Evolutionary conservation across 441 rosid species (phyloP).

Genomic region (Gossypium schwendimanii): DNA sequence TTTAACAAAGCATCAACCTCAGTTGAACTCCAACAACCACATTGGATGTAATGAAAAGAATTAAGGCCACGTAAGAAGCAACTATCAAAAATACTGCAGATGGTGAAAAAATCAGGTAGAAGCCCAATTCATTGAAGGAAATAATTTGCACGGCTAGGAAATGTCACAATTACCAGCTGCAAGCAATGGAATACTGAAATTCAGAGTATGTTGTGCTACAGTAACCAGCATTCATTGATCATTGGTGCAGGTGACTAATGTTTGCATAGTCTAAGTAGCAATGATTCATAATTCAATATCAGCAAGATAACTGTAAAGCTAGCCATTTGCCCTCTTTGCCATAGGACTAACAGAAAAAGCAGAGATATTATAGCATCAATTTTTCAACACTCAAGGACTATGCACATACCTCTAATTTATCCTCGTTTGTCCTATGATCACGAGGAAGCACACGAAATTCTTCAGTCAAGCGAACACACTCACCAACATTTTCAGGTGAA

Average conservation of each 20-base stretch:
- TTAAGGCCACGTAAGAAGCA: not conserved
- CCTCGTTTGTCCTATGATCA: constrained; percentile 31
- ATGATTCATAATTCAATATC: not conserved
- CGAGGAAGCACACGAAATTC: constrained; percentile 33
- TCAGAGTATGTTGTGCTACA: not conserved
- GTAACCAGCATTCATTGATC: not conserved
- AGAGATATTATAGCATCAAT: not conserved
- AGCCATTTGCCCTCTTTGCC: not conserved
- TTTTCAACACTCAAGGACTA: not conserved
- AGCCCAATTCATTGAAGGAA: not conserved
- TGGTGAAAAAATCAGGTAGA: not conserved
- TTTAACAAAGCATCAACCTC: not conserved
- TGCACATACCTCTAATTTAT: constrained; percentile 33
- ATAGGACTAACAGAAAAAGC: not conserved
- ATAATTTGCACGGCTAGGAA: not conserved
- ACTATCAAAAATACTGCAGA: not conserved
- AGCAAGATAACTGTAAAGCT: not conserved
- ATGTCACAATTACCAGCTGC: not conserved
- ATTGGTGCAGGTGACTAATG: not conserved
- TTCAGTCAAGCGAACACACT: constrained; percentile 33
- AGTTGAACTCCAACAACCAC: not conserved
- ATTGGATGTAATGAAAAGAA: not conserved
- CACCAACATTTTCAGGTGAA: constrained; percentile 34
- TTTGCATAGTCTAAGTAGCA: not conserved
- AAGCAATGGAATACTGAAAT: not conserved